Conservation (phyloP, 495 filamentous ascomycete genomes). For the Penicillium egyptiacum region DNA sequence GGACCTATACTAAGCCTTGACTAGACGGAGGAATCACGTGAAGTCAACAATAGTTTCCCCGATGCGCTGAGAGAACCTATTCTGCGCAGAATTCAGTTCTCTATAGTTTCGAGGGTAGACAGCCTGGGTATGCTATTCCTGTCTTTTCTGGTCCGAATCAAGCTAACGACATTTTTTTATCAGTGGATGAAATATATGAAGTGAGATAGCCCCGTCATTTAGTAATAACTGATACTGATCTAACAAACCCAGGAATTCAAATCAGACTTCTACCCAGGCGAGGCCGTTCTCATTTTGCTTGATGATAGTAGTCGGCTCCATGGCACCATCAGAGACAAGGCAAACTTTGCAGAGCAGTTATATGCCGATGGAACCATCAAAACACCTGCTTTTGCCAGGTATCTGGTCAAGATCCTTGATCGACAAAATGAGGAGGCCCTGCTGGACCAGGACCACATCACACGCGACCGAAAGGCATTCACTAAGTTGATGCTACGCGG, state of each 20-base stretch:
- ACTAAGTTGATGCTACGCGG: constrained; percentile 92
- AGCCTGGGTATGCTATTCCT: constrained; percentile 64
- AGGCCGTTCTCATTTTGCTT: constrained; percentile 73
- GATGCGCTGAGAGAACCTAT: constrained; percentile 90
- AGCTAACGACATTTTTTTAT: constrained; percentile 25
- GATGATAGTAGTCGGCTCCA: constrained; percentile 68
- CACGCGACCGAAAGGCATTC: constrained; percentile 87
- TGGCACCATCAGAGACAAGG: constrained; percentile 84
- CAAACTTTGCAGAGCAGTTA: constrained; percentile 64
- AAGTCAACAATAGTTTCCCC: constrained; percentile 88
- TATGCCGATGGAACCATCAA: constrained; percentile 65
- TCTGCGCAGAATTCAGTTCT: constrained; percentile 85
- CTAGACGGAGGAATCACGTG: constrained; percentile 79
- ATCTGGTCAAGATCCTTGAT: constrained; percentile 73
- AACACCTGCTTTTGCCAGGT: constrained; percentile 67
- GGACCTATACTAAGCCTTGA: constrained; percentile 8
- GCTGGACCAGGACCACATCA: constrained; percentile 78
- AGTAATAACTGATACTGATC: background rate
- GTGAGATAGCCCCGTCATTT: constrained; percentile 34
- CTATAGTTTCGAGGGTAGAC: constrained; percentile 86
- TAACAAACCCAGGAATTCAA: constrained; percentile 77
- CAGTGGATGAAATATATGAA: constrained; percentile 69
- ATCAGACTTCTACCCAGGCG: constrained; percentile 89
- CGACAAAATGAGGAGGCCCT: constrained; percentile 71
- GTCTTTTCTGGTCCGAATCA: background rate